Evolutionary conservation across 352 stramenopile species (phyloP), one percentile per base, ranked within the genome.

Genomic region (Phytophthora melonis): DNA sequence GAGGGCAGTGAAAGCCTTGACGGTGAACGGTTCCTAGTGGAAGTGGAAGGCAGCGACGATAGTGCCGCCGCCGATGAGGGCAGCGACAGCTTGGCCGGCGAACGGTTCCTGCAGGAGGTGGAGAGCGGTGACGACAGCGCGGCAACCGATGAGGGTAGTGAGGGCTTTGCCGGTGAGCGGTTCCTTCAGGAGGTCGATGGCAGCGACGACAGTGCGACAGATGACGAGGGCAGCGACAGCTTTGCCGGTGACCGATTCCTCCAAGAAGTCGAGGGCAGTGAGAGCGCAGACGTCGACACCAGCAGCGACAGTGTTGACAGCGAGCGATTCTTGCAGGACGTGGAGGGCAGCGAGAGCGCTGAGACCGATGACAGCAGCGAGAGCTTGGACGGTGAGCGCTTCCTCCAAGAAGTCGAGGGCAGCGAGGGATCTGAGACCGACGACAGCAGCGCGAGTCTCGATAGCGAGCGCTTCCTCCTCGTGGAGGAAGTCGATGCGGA

Each of bases 401-500:
- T 70, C 45, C 21, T 71, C 7, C 9, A 55, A 18, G 65, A 66
- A 13, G 34, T 66, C 14, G 57, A 66, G 2, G 16, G 57, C 21
- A 66, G 58, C 9, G 45, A 60, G 8, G 68, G 58, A 16, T 43
- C n/a, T 6, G 59, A 59, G 1, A 9, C 30, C 30, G 32, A 53
- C 9, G 53, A 68, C 13, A 13, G 6, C 45, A 53, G 45, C 25
- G 16, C 13, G 3, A 53, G 45, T 16, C 7, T 23, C 5, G n/a
- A 53, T 10, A 18, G 1, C 13, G 45, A 53, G 0, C 60, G 67
- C 14, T 74, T 74, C 45, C 55, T 74, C 23, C 23, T n/a, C n/a
- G n/a, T n/a, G n/a, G n/a, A 25, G 23, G 23, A 25, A n/a, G 19
- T 58, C 0, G 68, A 70, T 19, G 16, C 66, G 16, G 54, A 66